phyloP scores from a whole-genome alignment of 768 basidiomycete genomes.

The Phaeotremella fagi region DNA sequence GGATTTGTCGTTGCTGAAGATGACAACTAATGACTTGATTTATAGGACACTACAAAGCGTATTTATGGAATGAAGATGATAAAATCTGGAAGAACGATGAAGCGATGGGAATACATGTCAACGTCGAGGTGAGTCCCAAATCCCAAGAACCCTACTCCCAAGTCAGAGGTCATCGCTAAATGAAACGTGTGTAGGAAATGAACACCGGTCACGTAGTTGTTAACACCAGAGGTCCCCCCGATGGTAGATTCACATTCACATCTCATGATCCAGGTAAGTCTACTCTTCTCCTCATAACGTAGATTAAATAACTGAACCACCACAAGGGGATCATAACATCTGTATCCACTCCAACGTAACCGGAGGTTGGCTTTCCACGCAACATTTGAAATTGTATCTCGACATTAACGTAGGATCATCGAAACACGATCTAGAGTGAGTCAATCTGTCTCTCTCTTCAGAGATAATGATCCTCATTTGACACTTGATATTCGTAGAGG shows the following conservation, averaged over 20 bases:
- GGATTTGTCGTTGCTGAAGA: no score
- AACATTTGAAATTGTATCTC: slow-evolving; percentile 87
- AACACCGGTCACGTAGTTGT: slow-evolving; percentile 74
- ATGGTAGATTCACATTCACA: slow-evolving; percentile 94
- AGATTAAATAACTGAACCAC: no score
- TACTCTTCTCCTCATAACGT: no score
- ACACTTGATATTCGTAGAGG: slow-evolving; percentile 15
- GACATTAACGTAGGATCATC: slow-evolving; percentile 88
- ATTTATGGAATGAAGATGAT: slow-evolving; percentile 77
- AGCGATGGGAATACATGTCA: slow-evolving; percentile 80
- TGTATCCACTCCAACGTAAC: slow-evolving; percentile 91
- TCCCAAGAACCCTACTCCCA: not conserved
- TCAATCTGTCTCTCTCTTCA: not conserved
- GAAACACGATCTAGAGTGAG: slow-evolving; percentile 69
- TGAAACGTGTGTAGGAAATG: no score
- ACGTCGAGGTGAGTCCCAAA: slow-evolving; percentile 67
- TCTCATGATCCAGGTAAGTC: slow-evolving; percentile 69
- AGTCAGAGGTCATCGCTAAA: no score
- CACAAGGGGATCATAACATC: slow-evolving; percentile 95
- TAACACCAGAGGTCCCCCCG: slow-evolving; percentile 80
- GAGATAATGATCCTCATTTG: not conserved
- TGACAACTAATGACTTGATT: slow-evolving; percentile 16
- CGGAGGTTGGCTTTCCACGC: slow-evolving; percentile 66
- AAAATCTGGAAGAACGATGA: slow-evolving; percentile 67
- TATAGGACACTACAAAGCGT: slow-evolving; percentile 81